A percentile compares a stretch with the other conserved stretches of the same genome.
These are phyloP conservation scores for Naematelia encephala DNA, from an alignment of 768 basidiomycete genomes.

Conservation along the genomic window DNA sequence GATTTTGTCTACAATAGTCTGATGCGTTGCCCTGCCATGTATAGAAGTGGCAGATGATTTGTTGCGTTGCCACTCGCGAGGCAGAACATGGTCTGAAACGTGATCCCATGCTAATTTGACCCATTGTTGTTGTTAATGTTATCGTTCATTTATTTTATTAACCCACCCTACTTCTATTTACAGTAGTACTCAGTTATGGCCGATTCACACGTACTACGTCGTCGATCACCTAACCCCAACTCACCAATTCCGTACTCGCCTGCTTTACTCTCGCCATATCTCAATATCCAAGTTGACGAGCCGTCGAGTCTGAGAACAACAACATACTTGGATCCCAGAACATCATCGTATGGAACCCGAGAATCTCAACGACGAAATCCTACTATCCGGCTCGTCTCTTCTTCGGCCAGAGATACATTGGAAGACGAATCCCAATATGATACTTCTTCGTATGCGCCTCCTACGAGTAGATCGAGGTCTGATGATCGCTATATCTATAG, in stretches of 20 bases:
- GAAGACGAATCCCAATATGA: too few relatives aligned
- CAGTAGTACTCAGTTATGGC: background rate
- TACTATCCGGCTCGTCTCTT: too few relatives aligned
- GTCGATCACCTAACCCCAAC: conserved; percentile 34
- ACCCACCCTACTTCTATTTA: too few relatives aligned
- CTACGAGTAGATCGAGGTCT: conserved; percentile 12
- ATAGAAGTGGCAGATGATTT: background rate
- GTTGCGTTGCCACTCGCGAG: background rate
- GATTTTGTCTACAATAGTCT: too few relatives aligned
- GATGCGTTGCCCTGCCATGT: too few relatives aligned
- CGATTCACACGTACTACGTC: conserved; percentile 11
- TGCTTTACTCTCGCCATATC: conserved; percentile 25
- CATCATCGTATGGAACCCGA: too few relatives aligned
- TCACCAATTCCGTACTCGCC: conserved; percentile 26
- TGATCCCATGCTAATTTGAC: background rate
- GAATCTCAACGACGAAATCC: too few relatives aligned
- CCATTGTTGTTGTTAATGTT: background rate
- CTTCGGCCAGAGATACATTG: too few relatives aligned
- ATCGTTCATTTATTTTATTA: too few relatives aligned
- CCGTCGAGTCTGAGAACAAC: background rate
- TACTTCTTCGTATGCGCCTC: conserved; percentile 4
- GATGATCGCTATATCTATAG: conserved; percentile 13
- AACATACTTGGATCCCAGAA: background rate
- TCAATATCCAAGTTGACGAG: background rate
- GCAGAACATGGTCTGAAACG: background rate